A percentile compares a stretch with the other conserved stretches of the same genome.
phyloP scores from a whole-genome alignment of 768 basidiomycete genomes.

The Lactarius hatsudake region DNA sequence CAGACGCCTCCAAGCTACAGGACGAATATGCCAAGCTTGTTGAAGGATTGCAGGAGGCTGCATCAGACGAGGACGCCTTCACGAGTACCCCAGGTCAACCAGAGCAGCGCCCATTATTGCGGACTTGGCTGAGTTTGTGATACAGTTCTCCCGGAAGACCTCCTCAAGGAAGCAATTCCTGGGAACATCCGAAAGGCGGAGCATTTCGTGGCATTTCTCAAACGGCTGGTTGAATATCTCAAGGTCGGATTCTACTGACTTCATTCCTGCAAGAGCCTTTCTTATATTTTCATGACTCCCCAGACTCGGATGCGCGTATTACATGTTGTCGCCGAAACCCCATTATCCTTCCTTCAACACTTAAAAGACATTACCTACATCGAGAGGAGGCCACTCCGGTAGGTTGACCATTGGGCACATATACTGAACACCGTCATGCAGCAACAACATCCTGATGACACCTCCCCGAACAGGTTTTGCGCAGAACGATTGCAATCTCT shows the following conservation, averaged over 20 bases:
- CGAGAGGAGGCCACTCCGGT: constrained; percentile 89
- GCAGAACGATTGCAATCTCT: constrained; percentile 93
- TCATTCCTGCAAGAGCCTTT: not conserved
- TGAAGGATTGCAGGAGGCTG: constrained; percentile 83
- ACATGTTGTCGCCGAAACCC: constrained; percentile 98
- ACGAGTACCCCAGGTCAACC: constrained; percentile 82
- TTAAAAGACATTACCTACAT: constrained; percentile 99
- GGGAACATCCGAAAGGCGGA: constrained; percentile 99
- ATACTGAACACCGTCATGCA: not conserved
- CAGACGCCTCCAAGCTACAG: constrained; percentile 90
- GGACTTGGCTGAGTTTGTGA: constrained; percentile 6
- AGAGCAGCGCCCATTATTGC: constrained; percentile 8
- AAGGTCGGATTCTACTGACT: constrained; percentile 56
- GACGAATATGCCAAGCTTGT: constrained; percentile 96
- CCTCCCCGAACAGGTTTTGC: constrained; percentile 66
- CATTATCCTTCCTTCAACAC: constrained; percentile 94
- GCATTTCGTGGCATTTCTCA: constrained; percentile 97
- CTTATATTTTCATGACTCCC: constrained; percentile 8
- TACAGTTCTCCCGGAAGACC: constrained; percentile 87
- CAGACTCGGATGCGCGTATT: constrained; percentile 99
- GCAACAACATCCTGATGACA: constrained; percentile 9
- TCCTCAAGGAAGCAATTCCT: constrained; percentile 92
- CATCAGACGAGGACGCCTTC: constrained; percentile 73
- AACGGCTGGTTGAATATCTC: constrained; percentile 97
- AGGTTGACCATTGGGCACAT: constrained; percentile 30